Conservation (phyloP, 2,329 filamentous ascomycete species). For the Mycogone perniciosa region DNA sequence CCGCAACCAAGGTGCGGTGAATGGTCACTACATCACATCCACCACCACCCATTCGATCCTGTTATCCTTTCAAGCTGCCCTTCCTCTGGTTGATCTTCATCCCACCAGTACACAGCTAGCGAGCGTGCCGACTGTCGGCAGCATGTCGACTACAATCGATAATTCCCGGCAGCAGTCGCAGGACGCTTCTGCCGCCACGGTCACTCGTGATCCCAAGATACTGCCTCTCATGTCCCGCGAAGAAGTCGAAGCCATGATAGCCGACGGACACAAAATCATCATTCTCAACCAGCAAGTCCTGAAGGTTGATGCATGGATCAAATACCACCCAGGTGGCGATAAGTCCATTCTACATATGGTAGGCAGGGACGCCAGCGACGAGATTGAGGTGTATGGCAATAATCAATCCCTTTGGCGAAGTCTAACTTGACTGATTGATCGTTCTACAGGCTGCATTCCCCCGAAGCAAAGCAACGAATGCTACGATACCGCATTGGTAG, state of each 20-base stretch:
- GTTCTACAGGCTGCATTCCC: constrained; percentile 68
- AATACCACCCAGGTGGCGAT: constrained; percentile 52
- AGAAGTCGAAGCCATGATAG: constrained; percentile 12
- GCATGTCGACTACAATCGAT: background rate
- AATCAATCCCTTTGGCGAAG: background rate
- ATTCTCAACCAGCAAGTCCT: constrained; percentile 10
- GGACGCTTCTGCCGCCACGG: background rate
- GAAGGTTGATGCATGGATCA: constrained; percentile 40
- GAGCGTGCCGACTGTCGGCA: constrained; percentile 11
- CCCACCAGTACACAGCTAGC: too few relatives aligned
- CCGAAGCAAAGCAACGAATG: constrained; percentile 71
- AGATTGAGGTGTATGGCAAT: constrained; percentile 26
- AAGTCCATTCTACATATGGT: constrained; percentile 53
- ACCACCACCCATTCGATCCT: too few relatives aligned
- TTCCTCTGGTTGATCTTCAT: too few relatives aligned
- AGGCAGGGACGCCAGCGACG: constrained; percentile 31
- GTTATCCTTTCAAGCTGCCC: too few relatives aligned
- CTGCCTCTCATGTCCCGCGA: constrained; percentile 12
- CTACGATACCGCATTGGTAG: constrained; percentile 74
- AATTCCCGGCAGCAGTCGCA: background rate
- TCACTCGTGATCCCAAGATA: background rate
- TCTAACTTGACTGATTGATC: constrained; percentile 1
- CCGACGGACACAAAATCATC: constrained; percentile 8
- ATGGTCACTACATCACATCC: too few relatives aligned
- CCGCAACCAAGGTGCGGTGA: too few relatives aligned